phyloP scores from a whole-genome alignment of 1,284 basidiomycete genomes.

The Leccinum fallax region DNA sequence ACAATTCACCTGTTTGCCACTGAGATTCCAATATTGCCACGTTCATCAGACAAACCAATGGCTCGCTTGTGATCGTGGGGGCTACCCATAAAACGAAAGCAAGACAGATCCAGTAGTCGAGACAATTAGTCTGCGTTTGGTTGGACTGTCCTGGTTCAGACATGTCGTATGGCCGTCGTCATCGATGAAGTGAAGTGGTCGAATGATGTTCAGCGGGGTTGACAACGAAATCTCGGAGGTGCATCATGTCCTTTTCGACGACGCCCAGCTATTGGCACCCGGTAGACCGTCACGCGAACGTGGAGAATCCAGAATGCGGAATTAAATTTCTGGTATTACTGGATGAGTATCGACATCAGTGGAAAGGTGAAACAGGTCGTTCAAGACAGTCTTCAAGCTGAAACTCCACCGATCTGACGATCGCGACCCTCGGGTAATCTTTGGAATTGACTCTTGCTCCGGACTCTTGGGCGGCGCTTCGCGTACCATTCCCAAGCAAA shows the following conservation, averaged over 20 bases:
- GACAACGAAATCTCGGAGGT: background rate
- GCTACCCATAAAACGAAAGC: background rate
- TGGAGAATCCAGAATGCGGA: background rate
- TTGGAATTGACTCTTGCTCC: conserved; percentile 67
- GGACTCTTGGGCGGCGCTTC: conserved; percentile 68
- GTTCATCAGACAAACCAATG: background rate
- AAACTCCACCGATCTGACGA: conserved; percentile 28
- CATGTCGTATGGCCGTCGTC: background rate
- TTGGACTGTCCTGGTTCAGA: background rate
- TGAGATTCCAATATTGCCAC: background rate
- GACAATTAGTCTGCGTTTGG: background rate
- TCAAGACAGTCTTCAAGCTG: background rate
- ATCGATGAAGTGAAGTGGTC: background rate
- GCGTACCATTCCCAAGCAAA: conserved; percentile 93
- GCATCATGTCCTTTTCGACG: background rate
- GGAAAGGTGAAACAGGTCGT: background rate
- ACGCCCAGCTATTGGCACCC: background rate
- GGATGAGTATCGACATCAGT: background rate
- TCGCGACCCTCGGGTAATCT: conserved; percentile 67
- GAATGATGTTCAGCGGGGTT: background rate
- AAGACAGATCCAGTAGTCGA: background rate
- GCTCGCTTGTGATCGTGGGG: background rate
- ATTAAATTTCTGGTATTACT: background rate
- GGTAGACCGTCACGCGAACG: background rate
- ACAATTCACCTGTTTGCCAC: background rate